A percentile compares a stretch with the other conserved stretches of the same genome.
These are phyloP conservation scores for Coemansia sp. DNA, from an alignment of 192 early-diverging fungal species.

Conservation along the genomic window DNA sequence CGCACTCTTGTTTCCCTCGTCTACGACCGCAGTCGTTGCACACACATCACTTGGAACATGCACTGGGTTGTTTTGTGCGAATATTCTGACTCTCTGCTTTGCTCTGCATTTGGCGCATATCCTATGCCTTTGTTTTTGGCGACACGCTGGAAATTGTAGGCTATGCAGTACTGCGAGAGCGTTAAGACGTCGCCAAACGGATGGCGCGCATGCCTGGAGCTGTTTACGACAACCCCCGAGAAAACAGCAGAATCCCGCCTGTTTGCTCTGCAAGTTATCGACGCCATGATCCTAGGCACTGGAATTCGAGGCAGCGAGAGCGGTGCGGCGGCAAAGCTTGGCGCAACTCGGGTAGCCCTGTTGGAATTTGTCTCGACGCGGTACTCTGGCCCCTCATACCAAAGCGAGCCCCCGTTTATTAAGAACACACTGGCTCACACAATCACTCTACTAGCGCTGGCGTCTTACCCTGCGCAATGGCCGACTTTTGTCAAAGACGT, in stretches of 20 bases:
- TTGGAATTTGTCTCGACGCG: constrained; percentile 46
- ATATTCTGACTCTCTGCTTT: constrained; percentile 10
- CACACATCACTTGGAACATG: background rate
- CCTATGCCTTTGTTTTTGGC: background rate
- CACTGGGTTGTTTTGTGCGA: background rate
- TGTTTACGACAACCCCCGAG: constrained; percentile 74
- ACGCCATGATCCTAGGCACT: constrained; percentile 48
- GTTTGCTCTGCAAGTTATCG: constrained; percentile 81
- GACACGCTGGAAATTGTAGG: constrained; percentile 50
- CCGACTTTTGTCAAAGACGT: constrained; percentile 85
- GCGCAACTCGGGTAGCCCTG: constrained; percentile 18
- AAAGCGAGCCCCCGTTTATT: constrained; percentile 54
- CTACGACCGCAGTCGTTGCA: background rate
- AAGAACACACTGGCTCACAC: constrained; percentile 85
- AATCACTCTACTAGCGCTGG: constrained; percentile 75
- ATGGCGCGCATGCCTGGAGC: constrained; percentile 80
- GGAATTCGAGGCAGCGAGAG: constrained; percentile 26
- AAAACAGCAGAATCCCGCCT: constrained; percentile 77
- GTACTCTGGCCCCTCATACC: constrained; percentile 31
- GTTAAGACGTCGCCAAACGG: constrained; percentile 74
- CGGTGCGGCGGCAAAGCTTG: constrained; percentile 42
- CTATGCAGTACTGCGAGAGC: constrained; percentile 78
- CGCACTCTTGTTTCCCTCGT: background rate
- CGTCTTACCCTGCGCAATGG: constrained; percentile 84
- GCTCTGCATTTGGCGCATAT: background rate